Evolutionary conservation across 345 rosid species (phyloP), one percentile per base, ranked within the genome.

Genomic region (Hypericum perforatum): DNA sequence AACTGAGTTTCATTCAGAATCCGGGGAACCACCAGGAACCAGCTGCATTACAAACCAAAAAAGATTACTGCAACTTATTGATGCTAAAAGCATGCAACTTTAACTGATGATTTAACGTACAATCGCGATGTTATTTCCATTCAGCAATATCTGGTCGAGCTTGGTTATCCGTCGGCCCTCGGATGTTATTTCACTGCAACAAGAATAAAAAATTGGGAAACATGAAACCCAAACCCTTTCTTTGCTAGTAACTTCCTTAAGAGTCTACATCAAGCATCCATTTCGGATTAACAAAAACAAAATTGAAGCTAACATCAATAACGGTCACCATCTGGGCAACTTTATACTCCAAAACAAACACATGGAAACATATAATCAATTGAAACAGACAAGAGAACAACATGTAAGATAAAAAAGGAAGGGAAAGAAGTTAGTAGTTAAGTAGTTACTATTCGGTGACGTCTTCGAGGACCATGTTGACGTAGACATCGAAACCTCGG

Each of bases 21-120:
- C 73, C 49, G 98, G 98, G 49, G 81, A 72, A 37, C 98, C 95
- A 61, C 97, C 97, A 2, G 98, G 98, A 60, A 92, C 98, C 68
- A 92, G 72, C 98, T 83, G 84, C 76, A 81, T 58, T 43, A 45
- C 41, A 61, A 29, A 41, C 50, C 32, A 71, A 65, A 46, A 22
- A 4, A 16, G 58, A 52, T 52, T n/a, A 53, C 64, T 42, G 50
- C 7, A 43, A 13, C 32, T 22, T 22, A 4, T 22, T 22, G 32
- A 15, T 5, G n/a, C 37, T n/a, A 32, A 37, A 56, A 45, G 7
- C 40, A 9, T 22, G 45, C 29, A 12, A 48, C 7, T 22, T 22
- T 22, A 4, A 22, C 4, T 22, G 32, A 39, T 7, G 6, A 16
- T 40, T 8, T 43, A 11, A 74, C 97, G 80, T 74, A 88, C 95